Evolutionary conservation across 345 rosid genomes (phyloP).

Genomic region (Ceriops decandra): DNA sequence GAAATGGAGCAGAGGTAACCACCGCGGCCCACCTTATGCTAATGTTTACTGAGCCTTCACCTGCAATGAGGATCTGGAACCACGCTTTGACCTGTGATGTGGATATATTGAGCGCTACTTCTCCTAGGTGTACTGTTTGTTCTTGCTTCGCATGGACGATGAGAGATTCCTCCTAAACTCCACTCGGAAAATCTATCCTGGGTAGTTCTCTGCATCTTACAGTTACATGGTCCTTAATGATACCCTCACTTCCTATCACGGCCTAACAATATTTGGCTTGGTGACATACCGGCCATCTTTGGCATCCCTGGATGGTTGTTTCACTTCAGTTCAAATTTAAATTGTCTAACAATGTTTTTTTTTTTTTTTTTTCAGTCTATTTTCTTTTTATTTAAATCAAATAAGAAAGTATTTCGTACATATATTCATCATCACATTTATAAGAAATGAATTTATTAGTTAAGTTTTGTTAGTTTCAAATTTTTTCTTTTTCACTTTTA

Average conservation of each 20-base stretch:
- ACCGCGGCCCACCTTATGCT: conserved; percentile 69
- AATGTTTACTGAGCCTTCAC: conserved; percentile 63
- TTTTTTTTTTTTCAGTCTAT: too few species aligned
- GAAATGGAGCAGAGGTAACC: conserved; percentile 85
- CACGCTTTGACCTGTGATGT: conserved; percentile 42
- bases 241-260: neutral
- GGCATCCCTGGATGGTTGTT: too few species aligned
- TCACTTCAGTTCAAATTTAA: too few species aligned
- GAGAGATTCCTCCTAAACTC: neutral
- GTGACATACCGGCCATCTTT: too few species aligned
- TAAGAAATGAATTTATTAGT: too few species aligned
- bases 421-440: too few species aligned
- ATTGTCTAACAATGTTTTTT: too few species aligned
- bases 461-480: too few species aligned
- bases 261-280: neutral
- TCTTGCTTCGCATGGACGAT: neutral
- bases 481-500: too few species aligned
- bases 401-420: too few species aligned
- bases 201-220: neutral
- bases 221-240: conserved; percentile 1
- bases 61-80: conserved; percentile 57
- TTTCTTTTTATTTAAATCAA: too few species aligned
- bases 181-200: too few species aligned
- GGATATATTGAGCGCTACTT: neutral
- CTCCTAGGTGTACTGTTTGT: conserved; percentile 7